Conservation (phyloP, 148 eudicot genomes). For the Fagopyrum homotropicum region DNA sequence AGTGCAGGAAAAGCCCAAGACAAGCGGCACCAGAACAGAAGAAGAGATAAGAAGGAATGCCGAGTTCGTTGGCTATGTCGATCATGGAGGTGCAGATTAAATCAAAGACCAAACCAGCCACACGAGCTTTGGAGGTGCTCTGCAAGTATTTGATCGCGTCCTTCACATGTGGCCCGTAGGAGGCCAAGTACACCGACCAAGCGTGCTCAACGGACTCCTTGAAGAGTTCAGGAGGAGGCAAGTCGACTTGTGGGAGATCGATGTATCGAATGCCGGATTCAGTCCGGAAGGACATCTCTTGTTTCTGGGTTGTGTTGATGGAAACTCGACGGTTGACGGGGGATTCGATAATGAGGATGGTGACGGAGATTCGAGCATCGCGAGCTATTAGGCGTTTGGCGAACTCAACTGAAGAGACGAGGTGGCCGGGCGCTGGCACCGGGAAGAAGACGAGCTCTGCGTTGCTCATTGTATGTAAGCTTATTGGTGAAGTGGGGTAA, state of each 20-base stretch:
- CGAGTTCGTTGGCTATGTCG: constrained; percentile 24
- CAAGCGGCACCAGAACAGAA: constrained; percentile 14
- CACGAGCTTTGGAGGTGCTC: not conserved
- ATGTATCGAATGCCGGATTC: not conserved
- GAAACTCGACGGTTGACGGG: not conserved
- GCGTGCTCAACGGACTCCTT: not conserved
- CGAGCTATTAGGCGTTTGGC: not conserved
- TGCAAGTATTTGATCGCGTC: not conserved
- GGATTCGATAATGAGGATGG: constrained; percentile 5
- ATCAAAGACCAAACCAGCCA: constrained; percentile 24
- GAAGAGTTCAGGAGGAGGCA: constrained; percentile 4
- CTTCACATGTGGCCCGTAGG: constrained; percentile 12
- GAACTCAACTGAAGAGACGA: not conserved
- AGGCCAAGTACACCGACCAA: not conserved
- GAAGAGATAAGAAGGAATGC: constrained; percentile 24
- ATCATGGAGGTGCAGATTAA: constrained; percentile 24
- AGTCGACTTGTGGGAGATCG: constrained; percentile 3
- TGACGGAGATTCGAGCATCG: not conserved
- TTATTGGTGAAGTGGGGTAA: not conserved
- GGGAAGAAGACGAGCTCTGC: constrained; percentile 2
- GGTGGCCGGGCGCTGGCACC: constrained; percentile 2
- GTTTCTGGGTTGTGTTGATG: not conserved
- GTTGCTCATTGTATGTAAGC: not conserved
- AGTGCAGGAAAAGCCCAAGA: constrained; percentile 9
- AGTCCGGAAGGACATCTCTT: too few species aligned